Evolutionary conservation across 2,329 filamentous ascomycete genomes (phyloP), one percentile per base, ranked within the genome.

Genomic region (Paraphaeosphaeria minitans): DNA sequence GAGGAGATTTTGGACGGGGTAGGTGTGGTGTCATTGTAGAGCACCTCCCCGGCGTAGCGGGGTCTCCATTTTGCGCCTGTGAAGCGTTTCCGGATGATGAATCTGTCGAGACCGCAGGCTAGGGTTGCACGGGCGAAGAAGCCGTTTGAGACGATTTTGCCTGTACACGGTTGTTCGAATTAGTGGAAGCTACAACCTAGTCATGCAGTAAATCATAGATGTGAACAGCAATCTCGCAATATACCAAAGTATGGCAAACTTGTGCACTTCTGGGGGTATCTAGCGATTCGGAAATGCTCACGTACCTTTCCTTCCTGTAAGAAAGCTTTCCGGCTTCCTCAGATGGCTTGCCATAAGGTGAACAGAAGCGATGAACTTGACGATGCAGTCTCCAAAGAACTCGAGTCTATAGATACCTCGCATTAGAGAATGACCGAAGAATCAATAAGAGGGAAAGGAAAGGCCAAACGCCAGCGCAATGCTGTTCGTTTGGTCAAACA

Each of bases 321-420:
- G 82, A 60, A 88, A 89, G 0, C 90, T 88, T 75, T 97, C 94
- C 0, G 91, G 91, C 83, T 86, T 92, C 4, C 82, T 77, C 0
- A 85, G 84, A 60, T 93, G 76, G 33, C 81, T 71, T 19, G 82
- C 81, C 70, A 83, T 81, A 4, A 93, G 81, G 56, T 92, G 88
- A 1, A 92, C 73, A 0, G 87, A 86, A 0, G 89, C 83, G 48
- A 85, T 86, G 57, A 89, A 85, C 69, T 98, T 98, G 39, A 98
- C 81, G 1, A 96, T 81, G 0, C 87, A 87, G 68, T 98, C 94
- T 0, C 95, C 95, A 0, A 97, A 79, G 65, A 96, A 96, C 72
- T 98, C 95, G 0, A 96, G 80, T 2, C 57, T 59, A n/a, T 37
- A 21, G 13, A n/a, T 29, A 2, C 8, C 14, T 22, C 12, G 9